Base-by-base conservation (phyloP, 352 stramenopile species). In the Phytophthora sp. region DNA sequence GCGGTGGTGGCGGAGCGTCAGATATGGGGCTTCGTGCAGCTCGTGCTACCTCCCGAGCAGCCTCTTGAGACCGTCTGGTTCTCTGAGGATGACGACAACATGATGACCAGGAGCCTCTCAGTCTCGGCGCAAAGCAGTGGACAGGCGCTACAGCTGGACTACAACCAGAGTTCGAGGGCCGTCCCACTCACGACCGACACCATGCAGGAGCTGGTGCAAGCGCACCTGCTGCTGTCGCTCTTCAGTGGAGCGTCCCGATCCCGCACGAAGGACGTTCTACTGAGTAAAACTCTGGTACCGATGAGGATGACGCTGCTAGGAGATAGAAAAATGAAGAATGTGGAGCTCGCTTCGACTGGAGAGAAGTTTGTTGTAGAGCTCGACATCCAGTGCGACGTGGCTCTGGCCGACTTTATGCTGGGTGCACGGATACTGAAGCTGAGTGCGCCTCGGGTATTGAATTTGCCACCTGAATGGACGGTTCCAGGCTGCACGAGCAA, bases 1-100 rank as follows among this genome's bases (percentile, higher is more conserved):
- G 39, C n/a, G 0, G 16, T 30, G 3, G 6, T 44, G 7, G 20
- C 42, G n/a, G 27, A 50, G 7, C 64, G 56, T 2, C 21, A 65
- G 6, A n/a, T 88, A 18, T 90, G 77, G 79, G 54, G 36, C 15
- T 69, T 57, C 26, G 74, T 90, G 54, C 57, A 82, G 58, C 33
- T 89, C 8, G 71, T 82, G 15, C 18, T 66, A 27, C 53, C 54
- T 18, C 46, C 29, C 4, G 69, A 71, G 29, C 56, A 63, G 46
- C 58, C 72, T 0, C 59, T 84, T 18, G 71, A 85, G 30, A 44
- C 63, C 36, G 63, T 88, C 13, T 91, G 82, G 82, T 91, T 91
- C 59, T 16, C 59, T 3, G 39, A 21, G 0, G 77, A 88, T 15
- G 72, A 86, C 36, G 82, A 82, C 45, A 89, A 89, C 42, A 71